Evolutionary conservation across 2,329 filamentous ascomycete genomes (phyloP), one percentile per base, ranked within the genome.

Genomic region (Zelopaecilomyces penicillatus): DNA sequence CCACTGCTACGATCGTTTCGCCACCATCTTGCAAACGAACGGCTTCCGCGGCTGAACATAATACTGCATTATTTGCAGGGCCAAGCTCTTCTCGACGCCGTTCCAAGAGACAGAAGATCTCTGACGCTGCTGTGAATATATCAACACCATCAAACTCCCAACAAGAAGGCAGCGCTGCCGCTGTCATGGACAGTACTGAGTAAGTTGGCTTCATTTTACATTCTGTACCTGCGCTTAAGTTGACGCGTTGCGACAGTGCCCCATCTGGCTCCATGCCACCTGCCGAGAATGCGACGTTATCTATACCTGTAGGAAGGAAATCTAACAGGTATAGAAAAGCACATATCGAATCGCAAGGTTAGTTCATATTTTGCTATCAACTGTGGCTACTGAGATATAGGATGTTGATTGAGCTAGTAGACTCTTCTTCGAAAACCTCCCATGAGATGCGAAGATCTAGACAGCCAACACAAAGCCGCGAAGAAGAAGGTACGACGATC

Each of bases 11-110:
- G 51, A 55, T 60, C 55, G 55, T 54, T 36, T 68, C 66, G 51
- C 65, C 71, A 57, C 61, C 71, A 48, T 66, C 78, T 51, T 78
- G 83, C 62, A 95, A 95, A 73, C 83, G 90, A 63, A 95, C 94
- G 71, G 75, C 74, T 51, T 65, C 78, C 52, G 66, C 71, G 52
- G 71, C 68, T 54, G 78, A 78, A 54, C 66, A 67, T 48, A 73
- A 63, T 57, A 69, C 73, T 48, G 58, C 64, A 32, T 50, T 52
- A 34, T 38, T 51, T 29, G 40, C 57, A 28, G 55, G 55, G 27
- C 44, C 61, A 32, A 55, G 51, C 46, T 56, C 65, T 41, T 65
- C 75, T 50, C 63, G 73, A 58, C 76, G 80, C 67, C 78, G 79
- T 65, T 72, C 80, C 64, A 91, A 87, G 70, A 79, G 83, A 65